Percentiles rank a stretch among this genome's conserved stretches.
Conservation (phyloP, 1,139 yeast species). For the Kodamaea suecica region DNA sequence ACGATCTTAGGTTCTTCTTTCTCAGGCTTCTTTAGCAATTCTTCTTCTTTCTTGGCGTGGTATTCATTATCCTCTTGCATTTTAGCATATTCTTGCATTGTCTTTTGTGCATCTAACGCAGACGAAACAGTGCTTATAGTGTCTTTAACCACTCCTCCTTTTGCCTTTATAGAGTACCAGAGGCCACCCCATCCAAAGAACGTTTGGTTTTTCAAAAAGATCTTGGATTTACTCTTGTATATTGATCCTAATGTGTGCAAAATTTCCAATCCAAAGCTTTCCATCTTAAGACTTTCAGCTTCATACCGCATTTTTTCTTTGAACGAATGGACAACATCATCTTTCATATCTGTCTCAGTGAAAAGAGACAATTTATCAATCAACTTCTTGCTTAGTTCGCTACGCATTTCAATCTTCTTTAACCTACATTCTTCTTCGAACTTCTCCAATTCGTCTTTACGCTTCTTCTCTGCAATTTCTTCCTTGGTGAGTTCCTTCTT, state of each 20-base stretch:
- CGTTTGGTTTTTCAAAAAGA: constrained; percentile 54
- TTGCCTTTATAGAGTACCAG: constrained; percentile 80
- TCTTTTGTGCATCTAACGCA: constrained; percentile 87
- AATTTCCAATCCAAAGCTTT: constrained; percentile 88
- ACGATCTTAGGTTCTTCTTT: constrained; percentile 12
- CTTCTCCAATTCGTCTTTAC: constrained; percentile 65
- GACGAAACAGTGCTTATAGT: constrained; percentile 80
- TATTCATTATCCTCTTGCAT: constrained; percentile 61
- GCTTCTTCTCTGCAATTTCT: constrained; percentile 45
- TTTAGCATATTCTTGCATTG: constrained; percentile 78
- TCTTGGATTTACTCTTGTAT: constrained; percentile 66
- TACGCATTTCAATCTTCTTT: constrained; percentile 71
- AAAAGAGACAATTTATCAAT: constrained; percentile 65
- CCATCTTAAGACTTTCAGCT: constrained; percentile 87
- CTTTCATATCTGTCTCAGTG: constrained; percentile 79
- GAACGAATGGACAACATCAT: constrained; percentile 67
- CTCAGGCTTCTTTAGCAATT: constrained; percentile 6
- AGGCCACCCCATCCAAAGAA: constrained; percentile 82
- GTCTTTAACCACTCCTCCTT: constrained; percentile 80
- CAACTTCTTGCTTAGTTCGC: constrained; percentile 61
- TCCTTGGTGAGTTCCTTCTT: constrained; percentile 28
- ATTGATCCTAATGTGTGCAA: constrained; percentile 82
- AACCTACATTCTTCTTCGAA: constrained; percentile 74
- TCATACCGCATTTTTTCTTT: constrained; percentile 70
- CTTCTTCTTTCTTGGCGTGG: constrained; percentile 39